Base-by-base conservation (phyloP, 305 asterid genomes). In the Petunia hybrid region DNA sequence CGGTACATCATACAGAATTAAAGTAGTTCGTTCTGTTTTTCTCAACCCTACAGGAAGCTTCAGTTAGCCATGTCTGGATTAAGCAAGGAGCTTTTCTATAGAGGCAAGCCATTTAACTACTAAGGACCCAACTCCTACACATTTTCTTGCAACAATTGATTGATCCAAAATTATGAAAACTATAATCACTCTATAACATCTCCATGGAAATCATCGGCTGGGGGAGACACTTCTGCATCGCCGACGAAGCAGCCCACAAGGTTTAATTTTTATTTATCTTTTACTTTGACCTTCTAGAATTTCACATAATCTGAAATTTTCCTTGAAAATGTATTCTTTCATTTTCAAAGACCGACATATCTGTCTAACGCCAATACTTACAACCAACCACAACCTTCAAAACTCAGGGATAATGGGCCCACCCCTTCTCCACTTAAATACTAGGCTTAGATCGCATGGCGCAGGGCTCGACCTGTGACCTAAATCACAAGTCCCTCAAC, bases 271-370 rank as follows among this genome's bases (percentile, higher is more conserved):
- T n/a, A n/a, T n/a, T n/a, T n/a, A n/a, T n/a, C n/a, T 69, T 56
- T 57, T 70, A 2, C 5, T 71, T 71, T 48, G 12, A 42, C 35
- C 61, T 48, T 69, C 4, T 2, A 31, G 22, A 9, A 22, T 45
- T 70, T 22, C 42, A 45, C 56, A 45, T 71, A 35, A 71, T 71
- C 77, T 35, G n/a, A n/a, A n/a, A n/a, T n/a, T n/a, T n/a, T n/a
- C n/a, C n/a, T n/a, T n/a, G n/a, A n/a, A n/a, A n/a, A n/a, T n/a
- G n/a, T n/a, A n/a, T n/a, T n/a, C n/a, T n/a, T n/a, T n/a, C n/a
- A n/a, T n/a, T n/a, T n/a, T n/a, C n/a, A n/a, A n/a, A n/a, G n/a
- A n/a, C n/a, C n/a, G n/a, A n/a, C n/a, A n/a, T n/a, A n/a, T n/a
- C n/a, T n/a, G n/a, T n/a, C n/a, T n/a, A n/a, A n/a, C n/a, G n/a